These are phyloP conservation scores for Tricholoma furcatifolium DNA, from an alignment of 768 basidiomycete genomes.

Conservation along the genomic window DNA sequence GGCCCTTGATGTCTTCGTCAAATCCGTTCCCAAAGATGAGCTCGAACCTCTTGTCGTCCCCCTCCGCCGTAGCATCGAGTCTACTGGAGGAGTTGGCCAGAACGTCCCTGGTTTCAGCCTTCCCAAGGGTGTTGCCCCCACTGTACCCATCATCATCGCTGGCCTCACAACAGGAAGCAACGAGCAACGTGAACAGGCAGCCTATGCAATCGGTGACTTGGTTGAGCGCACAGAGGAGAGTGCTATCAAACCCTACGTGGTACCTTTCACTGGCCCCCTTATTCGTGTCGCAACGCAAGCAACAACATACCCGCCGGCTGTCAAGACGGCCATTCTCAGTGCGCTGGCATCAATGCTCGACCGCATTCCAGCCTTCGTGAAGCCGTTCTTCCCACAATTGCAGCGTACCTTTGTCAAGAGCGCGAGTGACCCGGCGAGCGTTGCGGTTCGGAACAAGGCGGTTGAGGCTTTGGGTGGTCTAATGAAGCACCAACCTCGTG, in stretches of 20 bases:
- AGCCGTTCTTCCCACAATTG: constrained; percentile 97
- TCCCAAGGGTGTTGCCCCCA: constrained; percentile 78
- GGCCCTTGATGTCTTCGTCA: constrained; percentile 85
- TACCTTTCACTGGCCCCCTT: constrained; percentile 92
- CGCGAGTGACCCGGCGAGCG: constrained; percentile 74
- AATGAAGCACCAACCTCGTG: constrained; percentile 88
- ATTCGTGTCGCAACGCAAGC: constrained; percentile 93
- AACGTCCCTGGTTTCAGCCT: constrained; percentile 85
- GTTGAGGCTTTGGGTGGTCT: constrained; percentile 84
- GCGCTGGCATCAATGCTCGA: constrained; percentile 85
- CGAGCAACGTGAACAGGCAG: constrained; percentile 93
- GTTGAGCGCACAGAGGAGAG: constrained; percentile 79
- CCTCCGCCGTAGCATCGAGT: constrained; percentile 84
- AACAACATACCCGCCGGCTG: constrained; percentile 85
- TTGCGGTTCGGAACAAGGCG: constrained; percentile 77
- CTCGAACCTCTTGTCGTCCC: constrained; percentile 89
- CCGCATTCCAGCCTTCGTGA: constrained; percentile 84
- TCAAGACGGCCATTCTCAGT: constrained; percentile 88
- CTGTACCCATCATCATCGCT: constrained; percentile 85
- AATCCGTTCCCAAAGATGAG: constrained; percentile 89
- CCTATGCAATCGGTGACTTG: constrained; percentile 94
- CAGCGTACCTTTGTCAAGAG: constrained; percentile 97
- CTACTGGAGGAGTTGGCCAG: constrained; percentile 73
- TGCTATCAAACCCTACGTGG: constrained; percentile 93
- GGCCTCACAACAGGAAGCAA: constrained; percentile 94